Evolutionary conservation across 768 basidiomycete genomes (phyloP), one percentile per base, ranked within the genome.

Genomic region (Leucogyrophana mollusca): DNA sequence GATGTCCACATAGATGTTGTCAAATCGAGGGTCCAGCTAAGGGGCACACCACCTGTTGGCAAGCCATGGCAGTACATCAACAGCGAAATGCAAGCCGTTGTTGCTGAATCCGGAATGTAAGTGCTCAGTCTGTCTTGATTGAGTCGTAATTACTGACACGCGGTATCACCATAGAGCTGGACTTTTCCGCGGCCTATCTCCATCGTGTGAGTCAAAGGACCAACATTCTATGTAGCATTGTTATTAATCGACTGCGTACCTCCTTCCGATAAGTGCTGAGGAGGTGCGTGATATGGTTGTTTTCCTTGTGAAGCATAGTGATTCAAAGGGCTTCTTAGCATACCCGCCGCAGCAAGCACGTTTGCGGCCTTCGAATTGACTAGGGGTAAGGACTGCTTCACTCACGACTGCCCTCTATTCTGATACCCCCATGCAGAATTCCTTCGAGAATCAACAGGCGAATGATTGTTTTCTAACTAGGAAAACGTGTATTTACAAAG

Each of bases 351-450:
- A 10, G 94, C 82, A 34, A 84, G 85, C 54, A 96, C 94, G 3
- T 95, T 96, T 54, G 85, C 89, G 9, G 87, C 88, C 0, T 96
- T 87, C 57, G 93, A 96, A 63, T 58, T 94, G 21, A 90, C 85
- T 0, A 69, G 90, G 71, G 85, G 85, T 83, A 43, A 45, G 76
- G 56, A 4, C 21, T 18, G n/a, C 9, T n/a, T 2, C 47, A 10
- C 13, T 11, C 2, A 13, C 10, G 10, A n/a, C 2, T 17, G 16
- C 17, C 1, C 11, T 16, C 11, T 9, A 18, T 24, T 14, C 1
- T 18, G 23, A 2, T 5, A 40, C 20, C 0, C 1, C 30, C 4
- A 1, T 9, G 7, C 43, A 64, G 62, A 62, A 16, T 62, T 53
- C 27, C 46, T 64, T 45, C 47, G 6, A 36, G 62, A 64, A 30